phyloP scores from a whole-genome alignment of 1,284 basidiomycete species.

The Golubevia pallescens region DNA sequence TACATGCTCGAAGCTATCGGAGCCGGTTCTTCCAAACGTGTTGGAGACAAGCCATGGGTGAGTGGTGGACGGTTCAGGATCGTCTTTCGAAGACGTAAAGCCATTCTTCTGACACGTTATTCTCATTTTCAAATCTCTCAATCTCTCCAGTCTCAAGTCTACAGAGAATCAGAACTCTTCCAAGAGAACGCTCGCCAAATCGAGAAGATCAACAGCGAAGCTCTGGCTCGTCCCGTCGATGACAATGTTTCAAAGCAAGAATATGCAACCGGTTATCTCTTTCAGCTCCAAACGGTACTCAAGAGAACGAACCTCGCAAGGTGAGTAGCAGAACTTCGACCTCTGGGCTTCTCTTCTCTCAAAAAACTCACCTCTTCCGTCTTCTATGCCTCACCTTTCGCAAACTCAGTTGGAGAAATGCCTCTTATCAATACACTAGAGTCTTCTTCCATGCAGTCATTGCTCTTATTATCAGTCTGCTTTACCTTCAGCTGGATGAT shows the following conservation, averaged over 20 bases:
- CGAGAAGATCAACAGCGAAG: conserved; percentile 21
- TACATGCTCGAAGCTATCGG: conserved; percentile 1
- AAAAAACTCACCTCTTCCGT: too few species aligned
- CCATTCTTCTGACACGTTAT: too few species aligned
- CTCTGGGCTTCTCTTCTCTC: too few species aligned
- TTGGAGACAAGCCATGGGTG: conserved; percentile 10
- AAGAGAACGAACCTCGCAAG: too few species aligned
- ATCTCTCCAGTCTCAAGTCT: conserved; percentile 21
- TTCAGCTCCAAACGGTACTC: conserved; percentile 18
- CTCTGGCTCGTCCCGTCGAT: conserved; percentile 7
- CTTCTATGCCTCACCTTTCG: too few species aligned
- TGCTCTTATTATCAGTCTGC: conserved; percentile 40
- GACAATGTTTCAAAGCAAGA: conserved; percentile 7
- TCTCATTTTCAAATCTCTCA: too few species aligned
- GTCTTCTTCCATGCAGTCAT: conserved; percentile 26
- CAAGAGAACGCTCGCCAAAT: conserved; percentile 20
- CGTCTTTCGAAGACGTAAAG: too few species aligned
- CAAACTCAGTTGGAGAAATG: too few species aligned
- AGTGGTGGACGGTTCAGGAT: too few species aligned
- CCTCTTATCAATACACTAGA: conserved; percentile 27
- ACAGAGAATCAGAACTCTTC: conserved; percentile 18
- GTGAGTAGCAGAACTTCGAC: too few species aligned
- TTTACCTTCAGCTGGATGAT: conserved; percentile 48
- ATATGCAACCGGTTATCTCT: conserved; percentile 19
- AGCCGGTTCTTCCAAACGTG: not conserved